Percentiles rank a stretch among this genome's conserved stretches.
These are phyloP conservation scores for Colletotrichum australisinense DNA, from an alignment of 2,329 filamentous ascomycete genomes.

Conservation along the genomic window DNA sequence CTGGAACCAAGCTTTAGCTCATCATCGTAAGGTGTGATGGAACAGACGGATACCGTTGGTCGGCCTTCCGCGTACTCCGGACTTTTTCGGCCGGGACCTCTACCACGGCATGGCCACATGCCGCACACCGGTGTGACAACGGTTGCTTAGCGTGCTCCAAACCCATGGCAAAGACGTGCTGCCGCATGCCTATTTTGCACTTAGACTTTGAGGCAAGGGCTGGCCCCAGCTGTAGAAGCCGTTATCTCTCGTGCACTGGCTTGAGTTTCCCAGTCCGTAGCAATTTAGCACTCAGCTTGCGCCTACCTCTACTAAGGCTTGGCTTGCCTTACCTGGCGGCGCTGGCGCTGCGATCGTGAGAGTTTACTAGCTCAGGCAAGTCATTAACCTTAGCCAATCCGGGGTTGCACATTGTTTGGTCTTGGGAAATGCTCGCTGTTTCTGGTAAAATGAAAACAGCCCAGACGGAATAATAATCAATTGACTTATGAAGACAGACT, in stretches of 20 bases:
- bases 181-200: neutral
- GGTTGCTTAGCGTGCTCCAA: neutral
- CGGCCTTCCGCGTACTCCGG: slow-evolving; percentile 5
- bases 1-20: neutral
- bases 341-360: too few relatives aligned
- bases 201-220: neutral
- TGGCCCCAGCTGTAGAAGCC: neutral
- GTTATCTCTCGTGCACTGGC: neutral
- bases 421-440: neutral
- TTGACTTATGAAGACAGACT: neutral
- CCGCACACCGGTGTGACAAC: neutral
- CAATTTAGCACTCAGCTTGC: neutral
- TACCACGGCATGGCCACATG: neutral
- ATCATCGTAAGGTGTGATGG: neutral
- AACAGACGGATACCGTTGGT: neutral
- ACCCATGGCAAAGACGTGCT: neutral
- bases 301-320: neutral
- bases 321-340: neutral
- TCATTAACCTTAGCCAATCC: neutral
- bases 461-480: neutral
- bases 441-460: neutral
- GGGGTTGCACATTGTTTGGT: neutral
- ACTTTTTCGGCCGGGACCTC: neutral
- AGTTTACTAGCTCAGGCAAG: neutral
- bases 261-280: neutral